Conservation (phyloP, 345 rosid genomes). For the Capsella bursapastoris region DNA sequence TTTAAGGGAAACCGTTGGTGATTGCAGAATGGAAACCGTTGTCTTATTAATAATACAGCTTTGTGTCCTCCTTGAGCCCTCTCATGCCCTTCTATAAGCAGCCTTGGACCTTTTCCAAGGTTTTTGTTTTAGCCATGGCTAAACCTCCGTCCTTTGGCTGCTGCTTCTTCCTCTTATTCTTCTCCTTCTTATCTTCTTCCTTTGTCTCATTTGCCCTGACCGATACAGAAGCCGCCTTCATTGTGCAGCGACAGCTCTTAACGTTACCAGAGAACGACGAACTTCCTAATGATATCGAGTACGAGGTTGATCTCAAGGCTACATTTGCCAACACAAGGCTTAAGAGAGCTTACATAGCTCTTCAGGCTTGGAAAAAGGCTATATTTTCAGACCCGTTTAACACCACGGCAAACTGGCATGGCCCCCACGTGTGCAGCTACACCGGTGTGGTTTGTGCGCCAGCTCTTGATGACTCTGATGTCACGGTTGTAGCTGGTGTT, state of each 20-base stretch:
- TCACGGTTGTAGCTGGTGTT: constrained; percentile 69
- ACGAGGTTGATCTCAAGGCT: constrained; percentile 43
- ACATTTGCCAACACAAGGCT: constrained; percentile 66
- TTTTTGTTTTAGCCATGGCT: constrained; percentile 49
- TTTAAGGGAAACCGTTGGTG: constrained; percentile 32
- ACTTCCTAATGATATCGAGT: constrained; percentile 46
- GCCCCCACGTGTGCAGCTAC: constrained; percentile 68
- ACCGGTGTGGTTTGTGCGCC: constrained; percentile 77
- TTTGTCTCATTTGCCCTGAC: constrained; percentile 52
- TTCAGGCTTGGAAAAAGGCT: constrained; percentile 81
- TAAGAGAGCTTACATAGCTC: constrained; percentile 68
- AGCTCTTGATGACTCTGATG: constrained; percentile 57
- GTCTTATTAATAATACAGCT: constrained; percentile 40
- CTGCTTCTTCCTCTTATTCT: constrained; percentile 45
- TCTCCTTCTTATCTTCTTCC: constrained; percentile 41
- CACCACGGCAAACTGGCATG: constrained; percentile 77
- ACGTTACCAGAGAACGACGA: constrained; percentile 50
- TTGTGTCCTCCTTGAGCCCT: constrained; percentile 33
- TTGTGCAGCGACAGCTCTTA: constrained; percentile 72
- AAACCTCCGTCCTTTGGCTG: constrained; percentile 62
- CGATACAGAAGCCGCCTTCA: constrained; percentile 61
- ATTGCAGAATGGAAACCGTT: constrained; percentile 25
- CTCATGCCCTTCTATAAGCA: constrained; percentile 56
- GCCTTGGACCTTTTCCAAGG: constrained; percentile 80
- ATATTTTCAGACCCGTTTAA: constrained; percentile 78